A percentile compares a stretch with the other conserved stretches of the same genome.
phyloP scores from a whole-genome alignment of 441 rosid genomes.

The Populus hybrid region DNA sequence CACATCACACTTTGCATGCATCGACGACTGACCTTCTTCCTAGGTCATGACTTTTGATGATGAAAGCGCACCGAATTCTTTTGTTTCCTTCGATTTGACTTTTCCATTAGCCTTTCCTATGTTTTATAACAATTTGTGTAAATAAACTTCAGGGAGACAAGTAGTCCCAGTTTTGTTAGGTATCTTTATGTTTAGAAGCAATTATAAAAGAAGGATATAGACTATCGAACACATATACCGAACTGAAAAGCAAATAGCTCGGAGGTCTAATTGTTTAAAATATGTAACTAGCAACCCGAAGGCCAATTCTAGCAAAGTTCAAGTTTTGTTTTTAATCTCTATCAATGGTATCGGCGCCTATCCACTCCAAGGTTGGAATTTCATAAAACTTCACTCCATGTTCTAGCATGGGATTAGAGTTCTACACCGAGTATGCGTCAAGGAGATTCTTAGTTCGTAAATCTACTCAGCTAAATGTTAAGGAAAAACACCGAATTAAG shows the following conservation, averaged over 20 bases:
- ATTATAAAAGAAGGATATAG: background rate
- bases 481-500: no score
- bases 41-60: conserved; percentile 18
- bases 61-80: conserved; percentile 28
- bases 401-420: no score
- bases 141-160: background rate
- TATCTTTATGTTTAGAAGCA: background rate
- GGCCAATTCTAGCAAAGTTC: no score
- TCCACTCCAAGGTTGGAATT: no score
- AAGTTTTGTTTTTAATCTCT: no score
- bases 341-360: no score
- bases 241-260: background rate
- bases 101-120: background rate
- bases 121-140: background rate
- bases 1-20: conserved; percentile 8
- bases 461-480: no score
- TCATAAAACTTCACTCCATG: no score
- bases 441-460: no score
- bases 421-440: no score
- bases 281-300: background rate
- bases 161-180: background rate
- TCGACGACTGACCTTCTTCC: background rate
- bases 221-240: background rate
- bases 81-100: conserved; percentile 25
- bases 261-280: background rate